Evolutionary conservation across 2,329 filamentous ascomycete species (phyloP).

Genomic region (Botrytis paeoniae): DNA sequence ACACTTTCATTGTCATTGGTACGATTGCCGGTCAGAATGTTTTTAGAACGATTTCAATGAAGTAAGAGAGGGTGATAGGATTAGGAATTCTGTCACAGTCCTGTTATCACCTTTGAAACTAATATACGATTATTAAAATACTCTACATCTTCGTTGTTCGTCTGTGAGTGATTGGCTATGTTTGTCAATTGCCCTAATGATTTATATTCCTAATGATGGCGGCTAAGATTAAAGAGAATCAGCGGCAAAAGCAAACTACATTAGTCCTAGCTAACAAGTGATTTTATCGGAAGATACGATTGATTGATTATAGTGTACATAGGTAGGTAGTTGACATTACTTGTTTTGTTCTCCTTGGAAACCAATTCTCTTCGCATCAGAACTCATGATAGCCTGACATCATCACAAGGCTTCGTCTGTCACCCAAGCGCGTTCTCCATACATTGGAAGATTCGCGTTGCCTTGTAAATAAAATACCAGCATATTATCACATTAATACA

Average conservation of each 20-base stretch:
- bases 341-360: not conserved
- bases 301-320: not conserved
- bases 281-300: not conserved
- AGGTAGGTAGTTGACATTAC: not conserved
- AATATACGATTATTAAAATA: slow-evolving; percentile 6
- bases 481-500: not conserved
- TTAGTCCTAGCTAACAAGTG: not conserved
- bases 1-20: slow-evolving; percentile 5
- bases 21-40: not conserved
- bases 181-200: not conserved
- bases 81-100: not conserved
- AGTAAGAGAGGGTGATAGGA: not conserved
- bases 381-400: slow-evolving; percentile 17
- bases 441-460: slow-evolving; percentile 14
- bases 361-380: not conserved
- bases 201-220: not conserved
- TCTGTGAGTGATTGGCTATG: not conserved
- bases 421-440: slow-evolving; percentile 15
- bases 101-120: not conserved
- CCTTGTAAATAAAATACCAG: slow-evolving; percentile 6
- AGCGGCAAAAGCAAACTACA: slow-evolving; percentile 7
- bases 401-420: slow-evolving; percentile 19
- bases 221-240: not conserved
- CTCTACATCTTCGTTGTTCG: not conserved
- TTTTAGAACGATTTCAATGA: slow-evolving; percentile 3